Percentiles rank a stretch among this genome's conserved stretches.
Evolutionary conservation across 1,284 basidiomycete species (phyloP).

Genomic region (Cutaneotrichosporon sp.): DNA sequence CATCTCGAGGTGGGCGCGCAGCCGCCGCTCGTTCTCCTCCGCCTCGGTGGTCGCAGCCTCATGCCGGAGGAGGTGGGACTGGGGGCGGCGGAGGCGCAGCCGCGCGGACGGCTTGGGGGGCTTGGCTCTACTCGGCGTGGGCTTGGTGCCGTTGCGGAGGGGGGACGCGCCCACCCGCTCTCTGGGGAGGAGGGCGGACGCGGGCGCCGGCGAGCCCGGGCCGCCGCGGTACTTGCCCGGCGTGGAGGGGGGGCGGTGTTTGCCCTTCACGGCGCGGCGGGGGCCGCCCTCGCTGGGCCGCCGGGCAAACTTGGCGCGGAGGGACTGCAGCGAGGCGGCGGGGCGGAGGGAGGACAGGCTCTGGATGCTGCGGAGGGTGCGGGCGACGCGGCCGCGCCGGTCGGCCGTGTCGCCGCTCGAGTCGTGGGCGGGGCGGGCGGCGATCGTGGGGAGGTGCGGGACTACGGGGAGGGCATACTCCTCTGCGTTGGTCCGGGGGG

Average conservation of each 20-base stretch:
- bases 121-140: neutral
- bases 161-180: neutral
- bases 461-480: neutral
- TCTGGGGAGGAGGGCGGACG: neutral
- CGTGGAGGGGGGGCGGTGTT: neutral
- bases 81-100: neutral
- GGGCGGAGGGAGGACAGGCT: neutral
- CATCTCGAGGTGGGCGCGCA: slow-evolving; percentile 2
- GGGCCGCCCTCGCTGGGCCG: too few species aligned
- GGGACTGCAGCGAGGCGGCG: neutral
- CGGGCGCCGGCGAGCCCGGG: neutral
- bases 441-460: neutral
- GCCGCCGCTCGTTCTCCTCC: slow-evolving; percentile 3
- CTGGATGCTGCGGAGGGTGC: slow-evolving; percentile 4
- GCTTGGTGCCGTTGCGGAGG: neutral
- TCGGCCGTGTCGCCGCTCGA: neutral
- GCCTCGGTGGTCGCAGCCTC: neutral
- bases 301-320: neutral
- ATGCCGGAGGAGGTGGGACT: neutral
- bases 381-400: neutral
- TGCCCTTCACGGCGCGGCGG: neutral
- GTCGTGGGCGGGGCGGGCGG: neutral
- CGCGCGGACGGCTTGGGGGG: neutral
- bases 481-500: neutral
- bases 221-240: neutral